Evolutionary conservation across 1,284 basidiomycete genomes (phyloP).

Genomic region (Malassezia pachydermatis): DNA sequence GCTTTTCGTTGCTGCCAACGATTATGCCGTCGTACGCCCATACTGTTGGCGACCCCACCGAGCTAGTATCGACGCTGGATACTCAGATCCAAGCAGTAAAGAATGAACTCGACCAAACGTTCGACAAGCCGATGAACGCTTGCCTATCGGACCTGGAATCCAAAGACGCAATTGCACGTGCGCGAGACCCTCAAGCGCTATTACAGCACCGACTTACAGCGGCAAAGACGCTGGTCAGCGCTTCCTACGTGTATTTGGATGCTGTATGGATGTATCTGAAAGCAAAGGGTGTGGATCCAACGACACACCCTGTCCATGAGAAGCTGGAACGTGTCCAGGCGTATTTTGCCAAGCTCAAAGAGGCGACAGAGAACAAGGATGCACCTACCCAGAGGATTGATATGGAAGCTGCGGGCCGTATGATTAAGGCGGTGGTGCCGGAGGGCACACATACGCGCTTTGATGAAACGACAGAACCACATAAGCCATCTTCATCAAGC

Average conservation of each 20-base stretch:
- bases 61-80: background rate
- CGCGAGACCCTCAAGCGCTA: background rate
- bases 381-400: background rate
- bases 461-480: background rate
- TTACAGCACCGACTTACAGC: conserved; percentile 6
- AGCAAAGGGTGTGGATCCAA: conserved; percentile 11
- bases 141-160: conserved; percentile 2
- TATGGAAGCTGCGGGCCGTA: conserved; percentile 4
- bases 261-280: conserved; percentile 17
- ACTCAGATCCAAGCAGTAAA: conserved; percentile 1
- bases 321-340: conserved; percentile 16
- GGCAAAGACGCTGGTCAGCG: conserved; percentile 13
- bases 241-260: conserved; percentile 16
- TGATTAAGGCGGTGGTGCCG: background rate
- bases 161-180: conserved; percentile 4
- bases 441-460: conserved; percentile 12
- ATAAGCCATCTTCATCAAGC: background rate
- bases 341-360: conserved; percentile 16
- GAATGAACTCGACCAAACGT: background rate
- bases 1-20: no score
- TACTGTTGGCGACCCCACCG: conserved; percentile 16
- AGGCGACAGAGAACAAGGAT: background rate
- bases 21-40: conserved; percentile 16
- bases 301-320: conserved; percentile 12
- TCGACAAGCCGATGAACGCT: background rate